Evolutionary conservation across 1,284 basidiomycete species (phyloP).

Genomic region (Ustilago sp.): DNA sequence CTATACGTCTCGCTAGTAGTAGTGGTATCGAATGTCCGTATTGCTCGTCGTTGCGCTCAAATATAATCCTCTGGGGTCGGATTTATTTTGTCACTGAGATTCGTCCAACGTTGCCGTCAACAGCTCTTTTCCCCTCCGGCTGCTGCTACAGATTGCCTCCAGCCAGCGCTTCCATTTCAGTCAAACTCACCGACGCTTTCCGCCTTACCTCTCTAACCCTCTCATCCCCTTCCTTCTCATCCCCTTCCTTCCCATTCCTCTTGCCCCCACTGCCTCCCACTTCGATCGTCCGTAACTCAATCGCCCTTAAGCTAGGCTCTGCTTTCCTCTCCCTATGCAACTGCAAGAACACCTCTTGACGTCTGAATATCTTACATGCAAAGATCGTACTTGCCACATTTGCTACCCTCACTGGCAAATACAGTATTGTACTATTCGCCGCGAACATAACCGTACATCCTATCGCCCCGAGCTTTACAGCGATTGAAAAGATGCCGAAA

Average conservation of each 20-base stretch:
- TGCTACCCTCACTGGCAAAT: slow-evolving; percentile 25
- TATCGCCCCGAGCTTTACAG: slow-evolving; percentile 20
- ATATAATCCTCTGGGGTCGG: not conserved
- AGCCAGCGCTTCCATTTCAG: not conserved
- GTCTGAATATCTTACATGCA: slow-evolving; percentile 37
- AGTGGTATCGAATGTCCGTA: not conserved
- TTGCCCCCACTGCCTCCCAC: not conserved
- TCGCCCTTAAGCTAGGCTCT: slow-evolving; percentile 5
- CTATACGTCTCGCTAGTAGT: not conserved
- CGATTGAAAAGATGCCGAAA: slow-evolving; percentile 28
- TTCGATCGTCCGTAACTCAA: slow-evolving; percentile 7
- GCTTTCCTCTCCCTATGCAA: slow-evolving; percentile 18
- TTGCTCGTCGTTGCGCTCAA: not conserved
- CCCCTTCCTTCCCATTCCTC: not conserved
- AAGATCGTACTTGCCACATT: slow-evolving; percentile 29
- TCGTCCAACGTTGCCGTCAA: not conserved
- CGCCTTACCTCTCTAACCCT: not conserved
- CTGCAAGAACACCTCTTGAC: slow-evolving; percentile 28
- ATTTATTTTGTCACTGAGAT: not conserved
- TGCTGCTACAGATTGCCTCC: not conserved
- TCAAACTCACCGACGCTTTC: slow-evolving; percentile 8
- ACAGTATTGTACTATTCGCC: slow-evolving; percentile 8
- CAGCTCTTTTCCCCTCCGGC: not conserved
- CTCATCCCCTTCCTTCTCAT: not conserved
- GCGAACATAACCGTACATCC: not conserved